These are phyloP conservation scores for Lichtheimia ornata DNA, from an alignment of 371 early-diverging fungal genomes.

Conservation along the genomic window DNA sequence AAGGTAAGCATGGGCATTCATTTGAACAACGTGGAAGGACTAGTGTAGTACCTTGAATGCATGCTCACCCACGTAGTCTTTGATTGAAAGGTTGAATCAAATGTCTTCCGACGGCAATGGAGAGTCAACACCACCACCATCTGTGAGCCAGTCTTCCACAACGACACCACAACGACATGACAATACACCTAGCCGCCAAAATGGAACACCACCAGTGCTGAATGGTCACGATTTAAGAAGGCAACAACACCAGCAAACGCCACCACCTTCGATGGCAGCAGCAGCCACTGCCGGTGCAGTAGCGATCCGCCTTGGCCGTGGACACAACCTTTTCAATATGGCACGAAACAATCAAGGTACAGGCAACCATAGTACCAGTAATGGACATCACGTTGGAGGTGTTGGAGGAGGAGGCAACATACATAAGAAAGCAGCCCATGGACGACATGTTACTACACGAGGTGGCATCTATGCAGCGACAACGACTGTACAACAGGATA, in stretches of 20 bases:
- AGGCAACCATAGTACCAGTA: background rate
- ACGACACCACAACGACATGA: conserved; percentile 6
- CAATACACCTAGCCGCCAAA: conserved; percentile 3
- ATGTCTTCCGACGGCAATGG: conserved; percentile 4
- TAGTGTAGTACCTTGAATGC: too few species aligned
- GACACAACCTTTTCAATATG: conserved; percentile 4
- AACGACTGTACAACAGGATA: conserved; percentile 49
- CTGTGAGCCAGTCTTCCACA: conserved; percentile 6
- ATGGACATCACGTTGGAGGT: background rate
- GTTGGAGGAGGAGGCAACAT: background rate
- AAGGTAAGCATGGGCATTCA: too few species aligned
- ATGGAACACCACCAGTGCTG: background rate
- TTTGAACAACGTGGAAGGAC: too few species aligned
- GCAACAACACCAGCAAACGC: background rate
- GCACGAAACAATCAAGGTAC: background rate
- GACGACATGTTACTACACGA: conserved; percentile 5
- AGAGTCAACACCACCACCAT: background rate
- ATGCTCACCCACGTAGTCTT: too few species aligned
- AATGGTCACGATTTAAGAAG: too few species aligned
- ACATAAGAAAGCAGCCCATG: background rate
- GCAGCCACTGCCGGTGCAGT: conserved; percentile 12
- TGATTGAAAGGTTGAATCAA: too few species aligned
- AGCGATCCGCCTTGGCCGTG: conserved; percentile 12
- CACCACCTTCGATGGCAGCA: conserved; percentile 13
- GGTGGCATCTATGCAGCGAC: conserved; percentile 34